Conservation (phyloP, 2,329 filamentous ascomycete species). For the Periconia macrospinosa region DNA sequence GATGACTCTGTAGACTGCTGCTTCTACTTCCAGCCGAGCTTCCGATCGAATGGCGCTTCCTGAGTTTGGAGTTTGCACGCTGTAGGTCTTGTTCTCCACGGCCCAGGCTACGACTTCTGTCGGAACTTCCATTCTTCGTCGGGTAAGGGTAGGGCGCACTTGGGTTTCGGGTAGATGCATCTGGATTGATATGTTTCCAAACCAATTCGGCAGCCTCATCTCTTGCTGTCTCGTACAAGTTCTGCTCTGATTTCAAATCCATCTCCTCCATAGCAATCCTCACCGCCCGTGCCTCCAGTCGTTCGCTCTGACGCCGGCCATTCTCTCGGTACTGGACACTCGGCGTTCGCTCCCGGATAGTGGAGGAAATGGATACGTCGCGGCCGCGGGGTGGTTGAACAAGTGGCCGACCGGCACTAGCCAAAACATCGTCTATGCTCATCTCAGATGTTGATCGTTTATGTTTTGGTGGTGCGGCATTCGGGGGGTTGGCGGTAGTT, state of each 20-base stretch:
- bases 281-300: constrained; percentile 72
- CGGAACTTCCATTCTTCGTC: constrained; percentile 72
- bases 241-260: constrained; percentile 65
- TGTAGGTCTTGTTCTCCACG: constrained; percentile 34
- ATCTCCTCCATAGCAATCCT: constrained; percentile 74
- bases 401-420: constrained; percentile 32
- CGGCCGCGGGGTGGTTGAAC: constrained; percentile 44
- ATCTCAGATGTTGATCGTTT: constrained; percentile 32
- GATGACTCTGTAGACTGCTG: constrained; percentile 44
- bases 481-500: constrained; percentile 24
- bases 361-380: constrained; percentile 44
- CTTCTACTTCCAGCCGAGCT: constrained; percentile 35
- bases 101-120: constrained; percentile 52
- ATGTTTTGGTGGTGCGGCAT: constrained; percentile 24
- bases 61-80: constrained; percentile 33
- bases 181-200: constrained; percentile 73
- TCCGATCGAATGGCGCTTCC: constrained; percentile 42
- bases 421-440: constrained; percentile 31
- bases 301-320: constrained; percentile 77
- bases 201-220: constrained; percentile 79
- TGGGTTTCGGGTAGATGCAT: constrained; percentile 63
- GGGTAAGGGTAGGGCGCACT: constrained; percentile 58
- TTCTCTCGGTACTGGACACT: constrained; percentile 70
- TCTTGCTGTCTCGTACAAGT: constrained; percentile 70
- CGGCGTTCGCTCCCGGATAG: constrained; percentile 53